Evolutionary conservation across 2,329 filamentous ascomycete species (phyloP).

Genomic region (Periconia sp.): DNA sequence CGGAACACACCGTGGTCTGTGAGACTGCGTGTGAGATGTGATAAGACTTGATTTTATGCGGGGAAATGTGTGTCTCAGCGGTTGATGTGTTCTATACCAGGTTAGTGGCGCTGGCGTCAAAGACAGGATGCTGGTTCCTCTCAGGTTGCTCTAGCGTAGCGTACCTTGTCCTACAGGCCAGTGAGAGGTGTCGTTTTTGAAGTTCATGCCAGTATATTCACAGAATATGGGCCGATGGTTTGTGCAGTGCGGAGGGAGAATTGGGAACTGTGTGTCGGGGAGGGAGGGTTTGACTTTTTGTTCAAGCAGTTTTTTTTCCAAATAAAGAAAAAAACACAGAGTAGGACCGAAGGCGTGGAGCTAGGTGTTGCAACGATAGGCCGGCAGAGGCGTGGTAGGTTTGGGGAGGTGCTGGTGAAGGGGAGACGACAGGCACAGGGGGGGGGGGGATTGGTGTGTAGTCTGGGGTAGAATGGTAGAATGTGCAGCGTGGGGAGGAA

Average conservation of each 20-base stretch:
- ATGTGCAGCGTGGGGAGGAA: conserved; percentile 31
- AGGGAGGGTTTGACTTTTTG: conserved; percentile 7
- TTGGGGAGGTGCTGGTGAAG: neutral
- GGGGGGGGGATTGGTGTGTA: conserved; percentile 14
- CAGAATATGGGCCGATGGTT: neutral
- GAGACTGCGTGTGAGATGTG: conserved; percentile 4
- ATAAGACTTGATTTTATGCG: conserved; percentile 20
- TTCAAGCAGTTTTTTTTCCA: neutral
- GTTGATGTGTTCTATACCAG: conserved; percentile 42
- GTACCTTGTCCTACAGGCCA: conserved; percentile 47
- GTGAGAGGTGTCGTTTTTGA: conserved; percentile 45
- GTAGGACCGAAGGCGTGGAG: conserved; percentile 13
- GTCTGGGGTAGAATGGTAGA: conserved; percentile 27
- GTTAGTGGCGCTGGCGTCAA: conserved; percentile 5
- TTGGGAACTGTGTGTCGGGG: neutral
- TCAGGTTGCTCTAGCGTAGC: neutral
- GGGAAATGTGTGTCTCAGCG: conserved; percentile 31
- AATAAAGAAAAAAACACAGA: neutral
- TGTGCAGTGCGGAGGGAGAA: conserved; percentile 5
- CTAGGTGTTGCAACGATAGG: conserved; percentile 20
- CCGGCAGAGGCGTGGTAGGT: conserved; percentile 5
- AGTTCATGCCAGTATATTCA: conserved; percentile 41
- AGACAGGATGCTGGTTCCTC: neutral
- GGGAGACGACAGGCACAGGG: conserved; percentile 6
- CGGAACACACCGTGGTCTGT: conserved; percentile 6